These are phyloP conservation scores for Triangularia setosa DNA, from an alignment of 2,329 filamentous ascomycete species.

Conservation along the genomic window DNA sequence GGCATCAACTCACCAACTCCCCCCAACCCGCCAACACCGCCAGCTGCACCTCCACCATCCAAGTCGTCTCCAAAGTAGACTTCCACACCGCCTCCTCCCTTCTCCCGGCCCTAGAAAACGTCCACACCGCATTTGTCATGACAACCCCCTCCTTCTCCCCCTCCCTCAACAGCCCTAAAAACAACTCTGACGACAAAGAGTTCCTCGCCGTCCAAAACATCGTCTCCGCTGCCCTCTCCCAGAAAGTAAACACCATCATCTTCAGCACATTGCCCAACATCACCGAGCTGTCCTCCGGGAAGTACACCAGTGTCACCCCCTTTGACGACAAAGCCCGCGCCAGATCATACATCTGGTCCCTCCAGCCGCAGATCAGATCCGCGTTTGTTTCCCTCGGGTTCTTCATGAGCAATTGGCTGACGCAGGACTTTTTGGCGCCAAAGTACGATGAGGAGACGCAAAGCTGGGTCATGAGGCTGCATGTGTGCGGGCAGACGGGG, in stretches of 20 bases:
- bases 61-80: conserved; percentile 40
- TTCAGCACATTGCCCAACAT: conserved; percentile 33
- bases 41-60: conserved; percentile 29
- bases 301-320: conserved; percentile 41
- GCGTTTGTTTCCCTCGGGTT: conserved; percentile 50
- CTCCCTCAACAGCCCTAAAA: not conserved
- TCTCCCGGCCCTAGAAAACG: conserved; percentile 35
- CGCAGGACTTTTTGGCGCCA: conserved; percentile 22
- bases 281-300: conserved; percentile 27
- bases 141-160: conserved; percentile 18
- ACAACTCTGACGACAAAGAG: conserved; percentile 14
- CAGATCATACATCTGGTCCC: conserved; percentile 49
- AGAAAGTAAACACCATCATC: conserved; percentile 32
- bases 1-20: not conserved
- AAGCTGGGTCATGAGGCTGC: conserved; percentile 28
- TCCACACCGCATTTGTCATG: conserved; percentile 40
- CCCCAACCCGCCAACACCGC: not conserved
- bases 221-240: conserved; percentile 32
- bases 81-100: conserved; percentile 30
- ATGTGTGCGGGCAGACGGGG: conserved; percentile 31
- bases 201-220: conserved; percentile 40
- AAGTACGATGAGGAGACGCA: conserved; percentile 22
- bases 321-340: conserved; percentile 57
- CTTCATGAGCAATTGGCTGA: conserved; percentile 51
- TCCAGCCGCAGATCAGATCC: conserved; percentile 41